Percentiles rank a stretch among this genome's conserved stretches.
phyloP scores from a whole-genome alignment of 2,329 filamentous ascomycete genomes.

The Colletotrichum endophyticum region DNA sequence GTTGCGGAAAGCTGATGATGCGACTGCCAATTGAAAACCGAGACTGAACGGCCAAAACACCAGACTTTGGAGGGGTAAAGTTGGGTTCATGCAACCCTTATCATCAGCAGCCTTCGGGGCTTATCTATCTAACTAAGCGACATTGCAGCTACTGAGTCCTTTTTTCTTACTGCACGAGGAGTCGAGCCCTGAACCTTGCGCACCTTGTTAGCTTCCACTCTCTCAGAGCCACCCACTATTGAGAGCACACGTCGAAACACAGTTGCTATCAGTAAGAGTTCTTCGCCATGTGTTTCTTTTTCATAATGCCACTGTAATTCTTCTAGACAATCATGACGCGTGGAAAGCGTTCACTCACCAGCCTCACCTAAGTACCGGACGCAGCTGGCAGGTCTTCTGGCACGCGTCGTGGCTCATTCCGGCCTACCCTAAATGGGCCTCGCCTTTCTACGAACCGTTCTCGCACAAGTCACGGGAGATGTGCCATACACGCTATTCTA shows the following conservation, averaged over 20 bases:
- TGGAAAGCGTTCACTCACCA: neutral
- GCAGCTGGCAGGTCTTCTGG: neutral
- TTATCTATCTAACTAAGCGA: neutral
- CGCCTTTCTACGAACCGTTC: neutral
- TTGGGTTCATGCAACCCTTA: neutral
- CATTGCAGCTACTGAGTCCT: neutral
- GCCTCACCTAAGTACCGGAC: neutral
- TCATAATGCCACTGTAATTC: neutral
- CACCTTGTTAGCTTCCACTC: neutral
- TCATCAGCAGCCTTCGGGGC: neutral
- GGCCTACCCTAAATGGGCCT: neutral
- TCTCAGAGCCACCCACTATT: neutral
- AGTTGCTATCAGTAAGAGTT: neutral
- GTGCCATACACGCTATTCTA: neutral
- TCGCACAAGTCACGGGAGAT: neutral
- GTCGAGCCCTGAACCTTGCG: neutral
- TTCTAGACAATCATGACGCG: neutral
- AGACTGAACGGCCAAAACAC: neutral
- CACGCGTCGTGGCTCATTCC: neutral
- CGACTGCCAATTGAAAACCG: neutral
- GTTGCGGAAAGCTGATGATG: neutral
- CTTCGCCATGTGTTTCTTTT: neutral
- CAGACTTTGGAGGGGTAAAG: neutral
- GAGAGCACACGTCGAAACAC: neutral
- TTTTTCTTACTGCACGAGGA: neutral